Evolutionary conservation across 768 basidiomycete species (phyloP).

Genomic region (Boletus sp.): DNA sequence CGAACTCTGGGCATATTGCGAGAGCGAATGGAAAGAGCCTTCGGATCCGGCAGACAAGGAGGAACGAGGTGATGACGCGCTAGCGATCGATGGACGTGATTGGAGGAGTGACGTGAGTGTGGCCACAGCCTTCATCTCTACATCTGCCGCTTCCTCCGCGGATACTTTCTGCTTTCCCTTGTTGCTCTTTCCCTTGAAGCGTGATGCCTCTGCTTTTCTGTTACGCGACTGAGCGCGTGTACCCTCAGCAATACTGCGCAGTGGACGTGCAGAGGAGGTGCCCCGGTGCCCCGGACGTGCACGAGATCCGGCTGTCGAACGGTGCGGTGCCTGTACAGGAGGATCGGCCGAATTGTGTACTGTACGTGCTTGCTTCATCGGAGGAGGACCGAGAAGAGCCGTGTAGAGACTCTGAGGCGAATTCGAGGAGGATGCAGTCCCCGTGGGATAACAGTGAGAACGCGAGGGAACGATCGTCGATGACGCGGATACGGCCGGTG

Average conservation of each 20-base stretch:
- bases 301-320: conserved; percentile 34
- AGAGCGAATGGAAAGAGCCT: conserved; percentile 58
- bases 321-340: conserved; percentile 51
- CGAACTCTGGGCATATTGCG: conserved; percentile 68
- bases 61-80: conserved; percentile 67
- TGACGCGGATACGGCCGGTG: conserved; percentile 27
- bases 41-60: conserved; percentile 71
- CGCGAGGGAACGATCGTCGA: conserved; percentile 36
- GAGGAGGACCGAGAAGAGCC: conserved; percentile 75
- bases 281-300: conserved; percentile 20
- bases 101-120: conserved; percentile 73
- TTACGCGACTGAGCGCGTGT: conserved; percentile 45
- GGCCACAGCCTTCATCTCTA: conserved; percentile 82
- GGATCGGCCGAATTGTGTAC: conserved; percentile 73
- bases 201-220: conserved; percentile 40
- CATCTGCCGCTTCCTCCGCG: conserved; percentile 40
- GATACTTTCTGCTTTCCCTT: conserved; percentile 52
- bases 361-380: conserved; percentile 74
- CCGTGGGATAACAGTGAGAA: conserved; percentile 42
- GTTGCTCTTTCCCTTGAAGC: conserved; percentile 38
- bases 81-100: conserved; percentile 59
- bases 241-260: conserved; percentile 46
- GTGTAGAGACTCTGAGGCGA: conserved; percentile 63
- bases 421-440: conserved; percentile 36
- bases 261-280: conserved; percentile 9